These are phyloP conservation scores for Clarkia xantiana DNA, from an alignment of 345 rosid genomes.

Conservation along the genomic window DNA sequence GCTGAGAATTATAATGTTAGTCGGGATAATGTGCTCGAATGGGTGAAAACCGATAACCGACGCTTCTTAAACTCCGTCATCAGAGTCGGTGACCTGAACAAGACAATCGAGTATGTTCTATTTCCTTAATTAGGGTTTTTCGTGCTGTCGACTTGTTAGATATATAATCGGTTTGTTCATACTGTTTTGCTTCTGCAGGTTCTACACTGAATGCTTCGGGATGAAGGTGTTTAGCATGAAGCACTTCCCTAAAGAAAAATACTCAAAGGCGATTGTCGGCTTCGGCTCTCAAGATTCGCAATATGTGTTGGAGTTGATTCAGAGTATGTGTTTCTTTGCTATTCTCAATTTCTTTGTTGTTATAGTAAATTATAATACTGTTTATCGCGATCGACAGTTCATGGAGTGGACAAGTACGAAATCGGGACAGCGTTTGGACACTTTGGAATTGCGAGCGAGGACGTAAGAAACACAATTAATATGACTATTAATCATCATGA, in stretches of 20 bases:
- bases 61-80: constrained; percentile 23
- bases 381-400: constrained; percentile 10
- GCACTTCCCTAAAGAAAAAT: constrained; percentile 25
- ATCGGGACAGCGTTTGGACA: constrained; percentile 34
- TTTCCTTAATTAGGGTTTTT: background rate
- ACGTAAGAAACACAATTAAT: constrained; percentile 11
- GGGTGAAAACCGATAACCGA: constrained; percentile 28
- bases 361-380: too few relatives aligned
- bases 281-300: constrained; percentile 30
- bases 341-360: too few relatives aligned
- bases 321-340: constrained; percentile 10
- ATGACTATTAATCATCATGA: background rate
- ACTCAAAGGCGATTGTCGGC: constrained; percentile 28
- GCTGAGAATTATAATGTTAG: constrained; percentile 7
- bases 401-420: constrained; percentile 27
- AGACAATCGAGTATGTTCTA: constrained; percentile 21
- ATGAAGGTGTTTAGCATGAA: constrained; percentile 29
- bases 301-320: constrained; percentile 27
- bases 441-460: constrained; percentile 26
- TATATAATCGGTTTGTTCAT: background rate
- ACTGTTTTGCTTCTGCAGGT: constrained; percentile 11
- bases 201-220: constrained; percentile 33
- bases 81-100: constrained; percentile 34
- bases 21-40: constrained; percentile 13
- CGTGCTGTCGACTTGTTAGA: background rate